These are phyloP conservation scores for Gonapodya sp. DNA, from an alignment of 192 early-diverging fungal genomes.

Conservation along the genomic window DNA sequence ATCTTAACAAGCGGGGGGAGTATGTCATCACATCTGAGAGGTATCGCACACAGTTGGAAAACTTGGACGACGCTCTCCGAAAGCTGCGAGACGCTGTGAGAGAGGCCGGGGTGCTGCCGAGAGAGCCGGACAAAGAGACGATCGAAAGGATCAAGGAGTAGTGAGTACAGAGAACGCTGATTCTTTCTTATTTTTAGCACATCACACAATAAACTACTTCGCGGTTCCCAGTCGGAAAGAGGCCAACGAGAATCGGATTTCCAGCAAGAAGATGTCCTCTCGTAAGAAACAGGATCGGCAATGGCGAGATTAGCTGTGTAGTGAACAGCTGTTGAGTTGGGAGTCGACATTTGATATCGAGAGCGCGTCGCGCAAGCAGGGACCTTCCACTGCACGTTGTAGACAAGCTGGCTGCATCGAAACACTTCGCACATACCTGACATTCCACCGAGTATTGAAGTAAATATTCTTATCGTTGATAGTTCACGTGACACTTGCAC, in stretches of 20 bases:
- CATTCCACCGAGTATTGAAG: no score
- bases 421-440: no score
- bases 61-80: conserved; percentile 70
- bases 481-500: no score
- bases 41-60: conserved; percentile 63
- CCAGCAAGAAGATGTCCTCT: background rate
- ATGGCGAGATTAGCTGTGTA: background rate
- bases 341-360: no score
- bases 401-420: no score
- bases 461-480: no score
- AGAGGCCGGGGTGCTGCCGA: conserved; percentile 50
- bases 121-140: conserved; percentile 19
- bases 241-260: background rate
- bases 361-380: no score
- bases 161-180: no score
- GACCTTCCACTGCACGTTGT: no score
- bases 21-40: conserved; percentile 65
- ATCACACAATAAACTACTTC: background rate
- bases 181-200: no score
- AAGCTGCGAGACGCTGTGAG: conserved; percentile 52
- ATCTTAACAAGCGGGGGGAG: conserved; percentile 60
- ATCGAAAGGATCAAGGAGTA: conserved; percentile 20
- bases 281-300: background rate
- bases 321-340: no score
- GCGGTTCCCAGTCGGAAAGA: background rate